Conservation (phyloP, 1,284 basidiomycete genomes). For the Puccinia hordei region DNA sequence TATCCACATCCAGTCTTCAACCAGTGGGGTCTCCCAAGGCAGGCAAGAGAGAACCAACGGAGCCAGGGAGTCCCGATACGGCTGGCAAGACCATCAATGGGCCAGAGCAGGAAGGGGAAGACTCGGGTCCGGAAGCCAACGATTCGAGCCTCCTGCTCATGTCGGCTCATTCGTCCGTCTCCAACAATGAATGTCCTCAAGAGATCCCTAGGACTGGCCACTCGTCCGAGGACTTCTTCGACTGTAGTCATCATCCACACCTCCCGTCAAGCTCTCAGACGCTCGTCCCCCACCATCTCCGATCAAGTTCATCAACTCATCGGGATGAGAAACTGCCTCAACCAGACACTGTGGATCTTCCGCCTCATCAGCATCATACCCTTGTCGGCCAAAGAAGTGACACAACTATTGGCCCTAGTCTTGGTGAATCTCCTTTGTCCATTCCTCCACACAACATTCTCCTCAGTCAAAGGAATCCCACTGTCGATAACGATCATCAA, state of each 20-base stretch:
- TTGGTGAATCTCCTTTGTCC: neutral
- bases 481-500: too few species aligned
- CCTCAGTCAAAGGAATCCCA: too few species aligned
- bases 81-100: neutral
- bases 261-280: neutral
- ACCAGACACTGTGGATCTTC: too few species aligned
- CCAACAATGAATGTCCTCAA: neutral
- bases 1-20: too few species aligned
- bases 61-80: too few species aligned
- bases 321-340: too few species aligned
- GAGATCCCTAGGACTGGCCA: neutral
- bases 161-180: conserved; percentile 2
- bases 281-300: neutral
- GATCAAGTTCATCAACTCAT: neutral
- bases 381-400: neutral
- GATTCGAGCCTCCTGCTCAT: conserved; percentile 1
- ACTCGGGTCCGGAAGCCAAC: neutral
- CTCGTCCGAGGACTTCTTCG: conserved; percentile 2
- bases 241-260: neutral
- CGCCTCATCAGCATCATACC: too few species aligned
- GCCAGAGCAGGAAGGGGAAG: neutral
- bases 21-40: too few species aligned
- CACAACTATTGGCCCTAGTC: neutral
- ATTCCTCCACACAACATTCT: neutral
- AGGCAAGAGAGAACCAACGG: too few species aligned